Conservation (phyloP, 2,329 filamentous ascomycete genomes). For the Xylariaceae sp. region DNA sequence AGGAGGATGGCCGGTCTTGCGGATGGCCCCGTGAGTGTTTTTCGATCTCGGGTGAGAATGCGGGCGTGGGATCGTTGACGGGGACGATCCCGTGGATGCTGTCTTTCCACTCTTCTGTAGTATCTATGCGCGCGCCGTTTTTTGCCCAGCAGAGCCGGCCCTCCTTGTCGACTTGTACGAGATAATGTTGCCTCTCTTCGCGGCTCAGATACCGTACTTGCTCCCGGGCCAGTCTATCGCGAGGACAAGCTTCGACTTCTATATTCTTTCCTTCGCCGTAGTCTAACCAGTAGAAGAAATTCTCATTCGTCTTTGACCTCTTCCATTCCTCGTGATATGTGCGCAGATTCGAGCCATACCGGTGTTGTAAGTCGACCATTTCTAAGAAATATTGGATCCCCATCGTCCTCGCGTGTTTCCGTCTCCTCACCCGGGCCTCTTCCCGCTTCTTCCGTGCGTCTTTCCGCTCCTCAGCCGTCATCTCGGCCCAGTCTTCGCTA, state of each 20-base stretch:
- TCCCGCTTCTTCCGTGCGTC: slow-evolving; percentile 38
- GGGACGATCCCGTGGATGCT: slow-evolving; percentile 72
- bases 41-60: slow-evolving; percentile 39
- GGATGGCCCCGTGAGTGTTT: slow-evolving; percentile 22
- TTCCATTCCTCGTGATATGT: slow-evolving; percentile 86
- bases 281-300: slow-evolving; percentile 94
- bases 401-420: slow-evolving; percentile 72
- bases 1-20: slow-evolving; percentile 9
- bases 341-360: slow-evolving; percentile 78
- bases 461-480: slow-evolving; percentile 37
- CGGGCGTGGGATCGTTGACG: slow-evolving; percentile 55
- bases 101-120: slow-evolving; percentile 70
- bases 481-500: slow-evolving; percentile 24
- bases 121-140: slow-evolving; percentile 73
- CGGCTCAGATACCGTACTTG: slow-evolving; percentile 78
- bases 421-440: slow-evolving; percentile 53
- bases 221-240: slow-evolving; percentile 71
- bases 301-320: slow-evolving; percentile 69
- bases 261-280: slow-evolving; percentile 69
- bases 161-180: slow-evolving; percentile 69
- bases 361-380: slow-evolving; percentile 82
- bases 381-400: slow-evolving; percentile 80
- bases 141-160: slow-evolving; percentile 85
- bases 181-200: slow-evolving; percentile 77
- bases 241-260: slow-evolving; percentile 67